A percentile compares a stretch with the other conserved stretches of the same genome.
Evolutionary conservation across 2,329 filamentous ascomycete genomes (phyloP).

Genomic region (Epichloe aotearoae): DNA sequence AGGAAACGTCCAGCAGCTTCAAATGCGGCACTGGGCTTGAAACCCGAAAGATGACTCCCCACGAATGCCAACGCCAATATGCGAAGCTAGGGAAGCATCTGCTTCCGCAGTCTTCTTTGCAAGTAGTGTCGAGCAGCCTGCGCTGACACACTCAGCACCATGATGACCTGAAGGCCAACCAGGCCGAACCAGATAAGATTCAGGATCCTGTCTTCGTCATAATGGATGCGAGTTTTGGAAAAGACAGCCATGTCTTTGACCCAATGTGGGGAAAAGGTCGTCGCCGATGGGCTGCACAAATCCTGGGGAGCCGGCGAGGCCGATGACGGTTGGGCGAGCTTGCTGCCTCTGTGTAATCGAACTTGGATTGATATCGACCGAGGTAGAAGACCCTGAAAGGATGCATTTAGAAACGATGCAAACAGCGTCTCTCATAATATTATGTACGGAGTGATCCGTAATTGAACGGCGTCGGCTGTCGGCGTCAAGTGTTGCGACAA

Average conservation of each 20-base stretch:
- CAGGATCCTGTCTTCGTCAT: constrained; percentile 25
- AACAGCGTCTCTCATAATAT: too few species aligned
- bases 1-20: not conserved
- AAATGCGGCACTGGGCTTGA: not conserved
- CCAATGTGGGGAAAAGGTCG: not conserved
- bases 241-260: constrained; percentile 11
- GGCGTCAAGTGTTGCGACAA: not conserved
- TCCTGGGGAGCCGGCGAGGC: not conserved
- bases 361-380: too few species aligned
- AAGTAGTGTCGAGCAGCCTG: constrained; percentile 10
- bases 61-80: not conserved
- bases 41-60: not conserved
- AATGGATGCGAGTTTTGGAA: constrained; percentile 13
- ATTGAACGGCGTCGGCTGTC: not conserved
- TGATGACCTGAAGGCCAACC: constrained; percentile 29
- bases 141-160: constrained; percentile 27
- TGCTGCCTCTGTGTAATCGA: not conserved
- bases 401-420: not conserved
- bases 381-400: not conserved
- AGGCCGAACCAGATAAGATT: constrained; percentile 35
- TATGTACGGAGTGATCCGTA: too few species aligned
- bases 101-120: constrained; percentile 5
- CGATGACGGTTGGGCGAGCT: not conserved
- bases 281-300: not conserved
- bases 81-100: constrained; percentile 3